Evolutionary conservation across 2,329 filamentous ascomycete species (phyloP), one percentile per base, ranked within the genome.

Genomic region (Fusarium kyushuense): DNA sequence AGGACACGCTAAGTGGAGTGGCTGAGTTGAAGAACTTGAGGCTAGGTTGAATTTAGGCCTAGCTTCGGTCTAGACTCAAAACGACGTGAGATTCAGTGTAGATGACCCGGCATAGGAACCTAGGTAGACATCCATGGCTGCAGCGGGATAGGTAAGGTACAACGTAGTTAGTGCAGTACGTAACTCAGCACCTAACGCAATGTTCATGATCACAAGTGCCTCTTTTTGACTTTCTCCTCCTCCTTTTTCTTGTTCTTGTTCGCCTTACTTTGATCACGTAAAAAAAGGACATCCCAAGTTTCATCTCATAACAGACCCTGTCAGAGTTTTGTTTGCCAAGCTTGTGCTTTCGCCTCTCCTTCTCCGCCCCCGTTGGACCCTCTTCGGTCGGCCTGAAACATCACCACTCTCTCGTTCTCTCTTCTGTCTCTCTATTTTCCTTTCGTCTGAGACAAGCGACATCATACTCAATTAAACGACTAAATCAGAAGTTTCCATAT

Each of bases 151-250:
- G 47, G n/a, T 27, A 17, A 48, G 46, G 46, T 48, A 48, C 46
- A 53, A 53, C 17, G 27, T 17, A 25, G 40, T 27, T 38, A 21
- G 35, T n/a, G n/a, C 7, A 38, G 30, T 36, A 54, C 41, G n/a
- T 55, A 48, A 35, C 38, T 40, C 13, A 38, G 46, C 46, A 32
- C 41, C 32, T 38, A 36, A 59, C 29, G 41, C 13, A 42, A 58
- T 58, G 32, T 64, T 64, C 53, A 58, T 64, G 59, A 64, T 64
- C 53, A 38, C 25, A 63, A 46, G 65, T 69, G 65, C 69, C 61
- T 54, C 46, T 35, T 49, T 42, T 62, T 53, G 35, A 53, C 41
- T 55, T 54, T 43, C 30, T 38, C 47, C 42, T 42, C 41, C 40
- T 55, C 35, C 30, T 19, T 49, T n/a, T 49, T 21, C 25, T 41